Percentiles rank a stretch among this genome's conserved stretches.
Evolutionary conservation across 169 alveolate genomes (phyloP).

Genomic region (Eimeria sp.): DNA sequence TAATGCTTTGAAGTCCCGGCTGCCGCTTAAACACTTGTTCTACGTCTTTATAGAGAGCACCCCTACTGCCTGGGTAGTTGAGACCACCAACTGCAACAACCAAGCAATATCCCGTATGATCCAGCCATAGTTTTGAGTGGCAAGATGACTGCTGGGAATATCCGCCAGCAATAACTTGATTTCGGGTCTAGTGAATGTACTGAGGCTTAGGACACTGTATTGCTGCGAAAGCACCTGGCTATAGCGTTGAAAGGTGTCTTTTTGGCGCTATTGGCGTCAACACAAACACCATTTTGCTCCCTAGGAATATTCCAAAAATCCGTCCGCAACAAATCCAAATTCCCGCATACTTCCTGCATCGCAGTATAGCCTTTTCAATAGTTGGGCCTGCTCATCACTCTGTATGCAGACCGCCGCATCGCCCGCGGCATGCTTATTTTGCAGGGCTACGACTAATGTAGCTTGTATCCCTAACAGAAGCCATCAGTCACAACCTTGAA

Average conservation of each 20-base stretch:
- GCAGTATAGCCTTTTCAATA: too few relatives aligned
- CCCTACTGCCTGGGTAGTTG: neutral
- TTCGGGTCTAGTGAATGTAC: neutral
- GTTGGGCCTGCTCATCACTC: too few relatives aligned
- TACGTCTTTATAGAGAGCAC: neutral
- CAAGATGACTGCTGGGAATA: neutral
- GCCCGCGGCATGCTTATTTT: too few relatives aligned
- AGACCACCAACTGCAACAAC: neutral
- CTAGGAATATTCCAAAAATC: too few relatives aligned
- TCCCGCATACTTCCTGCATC: too few relatives aligned
- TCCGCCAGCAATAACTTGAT: neutral
- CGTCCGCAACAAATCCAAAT: too few relatives aligned
- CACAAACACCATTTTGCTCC: neutral
- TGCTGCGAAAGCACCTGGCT: neutral
- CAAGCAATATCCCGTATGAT: neutral
- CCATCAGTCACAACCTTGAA: too few relatives aligned
- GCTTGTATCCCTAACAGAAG: too few relatives aligned
- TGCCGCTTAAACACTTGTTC: neutral
- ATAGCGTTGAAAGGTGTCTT: too few relatives aligned
- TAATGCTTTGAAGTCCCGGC: neutral
- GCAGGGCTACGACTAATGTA: too few relatives aligned
- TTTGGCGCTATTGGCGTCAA: neutral
- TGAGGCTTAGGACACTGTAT: neutral
- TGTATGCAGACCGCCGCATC: too few relatives aligned
- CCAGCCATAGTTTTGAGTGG: neutral